These are phyloP conservation scores for Anethum foeniculum DNA, from an alignment of 140 eudicot species.

Conservation along the genomic window DNA sequence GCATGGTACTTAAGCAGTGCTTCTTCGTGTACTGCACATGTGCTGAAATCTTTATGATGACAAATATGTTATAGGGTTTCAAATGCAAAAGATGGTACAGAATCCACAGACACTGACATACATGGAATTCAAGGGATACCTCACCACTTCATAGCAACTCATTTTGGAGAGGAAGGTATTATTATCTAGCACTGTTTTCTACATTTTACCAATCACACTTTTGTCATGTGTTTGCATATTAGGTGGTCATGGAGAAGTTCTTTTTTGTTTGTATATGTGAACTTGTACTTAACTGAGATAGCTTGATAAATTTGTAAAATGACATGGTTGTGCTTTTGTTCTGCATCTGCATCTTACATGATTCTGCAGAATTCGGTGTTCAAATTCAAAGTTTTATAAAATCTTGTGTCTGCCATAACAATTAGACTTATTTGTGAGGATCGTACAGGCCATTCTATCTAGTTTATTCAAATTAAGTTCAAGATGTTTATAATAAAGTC, in stretches of 20 bases:
- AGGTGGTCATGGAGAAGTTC: background rate
- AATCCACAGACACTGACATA: conserved; percentile 78
- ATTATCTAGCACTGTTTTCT: background rate
- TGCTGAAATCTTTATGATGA: background rate
- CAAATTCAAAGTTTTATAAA: no score
- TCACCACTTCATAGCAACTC: conserved; percentile 66
- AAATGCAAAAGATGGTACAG: conserved; percentile 82
- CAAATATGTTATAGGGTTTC: conserved; percentile 55
- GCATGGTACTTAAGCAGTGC: background rate
- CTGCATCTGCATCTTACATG: no score
- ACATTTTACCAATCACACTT: background rate
- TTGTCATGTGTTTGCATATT: background rate
- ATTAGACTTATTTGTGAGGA: no score
- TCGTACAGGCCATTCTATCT: no score
- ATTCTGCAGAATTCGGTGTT: no score
- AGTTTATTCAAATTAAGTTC: no score
- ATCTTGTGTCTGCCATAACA: no score
- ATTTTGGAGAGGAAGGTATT: conserved; percentile 86
- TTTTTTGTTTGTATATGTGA: background rate
- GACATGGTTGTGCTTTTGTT: background rate
- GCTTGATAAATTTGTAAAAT: background rate
- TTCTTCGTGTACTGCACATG: background rate
- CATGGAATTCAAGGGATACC: conserved; percentile 99
- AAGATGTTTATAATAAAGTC: no score
- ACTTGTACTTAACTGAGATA: background rate